Evolutionary conservation across 2,329 filamentous ascomycete species (phyloP).

Genomic region (Lithohypha guttulata): DNA sequence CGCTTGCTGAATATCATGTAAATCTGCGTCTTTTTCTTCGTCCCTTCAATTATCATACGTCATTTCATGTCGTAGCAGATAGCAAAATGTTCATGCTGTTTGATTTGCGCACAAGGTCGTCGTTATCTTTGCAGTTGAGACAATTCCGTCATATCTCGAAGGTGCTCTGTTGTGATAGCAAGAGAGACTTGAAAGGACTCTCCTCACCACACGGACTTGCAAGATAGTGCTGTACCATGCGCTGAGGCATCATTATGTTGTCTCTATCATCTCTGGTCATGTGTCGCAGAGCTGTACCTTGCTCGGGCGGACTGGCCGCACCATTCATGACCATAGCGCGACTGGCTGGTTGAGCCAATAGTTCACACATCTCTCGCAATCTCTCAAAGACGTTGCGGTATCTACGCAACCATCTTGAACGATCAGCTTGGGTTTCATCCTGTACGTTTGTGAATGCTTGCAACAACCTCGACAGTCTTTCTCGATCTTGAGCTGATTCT

Average conservation of each 20-base stretch:
- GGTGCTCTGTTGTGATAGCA: slow-evolving; percentile 3
- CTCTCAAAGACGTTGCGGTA: slow-evolving; percentile 2
- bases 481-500: slow-evolving; percentile 38
- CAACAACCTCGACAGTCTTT: background rate
- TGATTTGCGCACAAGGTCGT: no score
- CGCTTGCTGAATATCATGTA: no score
- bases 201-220: background rate
- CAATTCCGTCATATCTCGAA: slow-evolving; percentile 8
- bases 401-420: slow-evolving; percentile 2
- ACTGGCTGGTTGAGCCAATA: background rate
- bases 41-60: no score
- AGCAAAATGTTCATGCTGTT: no score
- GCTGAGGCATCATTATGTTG: slow-evolving; percentile 7
- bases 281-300: slow-evolving; percentile 1
- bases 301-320: background rate
- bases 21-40: no score
- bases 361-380: slow-evolving; percentile 6
- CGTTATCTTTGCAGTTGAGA: no score
- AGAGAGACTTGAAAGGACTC: background rate
- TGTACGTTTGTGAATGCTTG: slow-evolving; percentile 4
- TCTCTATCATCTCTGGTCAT: slow-evolving; percentile 7
- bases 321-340: background rate
- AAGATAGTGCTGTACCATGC: slow-evolving; percentile 5
- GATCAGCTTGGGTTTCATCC: slow-evolving; percentile 5
- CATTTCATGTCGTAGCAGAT: no score